Evolutionary conservation across 352 stramenopile species (phyloP).

Genomic region (Globisporangium cystogenes): DNA sequence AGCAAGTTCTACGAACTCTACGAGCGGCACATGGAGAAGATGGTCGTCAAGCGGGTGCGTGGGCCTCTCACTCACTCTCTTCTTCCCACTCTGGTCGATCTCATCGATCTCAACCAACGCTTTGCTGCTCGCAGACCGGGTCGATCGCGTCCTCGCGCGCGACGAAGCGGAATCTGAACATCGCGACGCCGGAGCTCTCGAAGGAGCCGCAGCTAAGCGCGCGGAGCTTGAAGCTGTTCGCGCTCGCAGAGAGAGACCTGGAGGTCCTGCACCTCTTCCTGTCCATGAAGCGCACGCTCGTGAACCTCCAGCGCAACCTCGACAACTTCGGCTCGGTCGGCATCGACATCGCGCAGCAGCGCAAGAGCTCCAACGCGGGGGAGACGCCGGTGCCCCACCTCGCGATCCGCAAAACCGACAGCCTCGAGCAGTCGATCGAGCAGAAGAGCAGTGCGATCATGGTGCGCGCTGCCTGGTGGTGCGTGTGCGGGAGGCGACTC

Average conservation of each 20-base stretch:
- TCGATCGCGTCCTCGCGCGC: conserved; percentile 44
- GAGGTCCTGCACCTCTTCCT: conserved; percentile 37
- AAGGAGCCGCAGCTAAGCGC: background rate
- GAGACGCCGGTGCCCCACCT: conserved; percentile 5
- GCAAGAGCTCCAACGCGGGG: conserved; percentile 10
- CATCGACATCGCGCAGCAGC: conserved; percentile 20
- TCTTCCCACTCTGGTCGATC: too few relatives aligned
- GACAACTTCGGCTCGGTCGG: conserved; percentile 31
- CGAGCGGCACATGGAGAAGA: conserved; percentile 58
- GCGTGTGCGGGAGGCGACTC: too few relatives aligned
- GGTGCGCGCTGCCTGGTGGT: too few relatives aligned
- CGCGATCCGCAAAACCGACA: conserved; percentile 19
- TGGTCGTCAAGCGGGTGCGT: conserved; percentile 46
- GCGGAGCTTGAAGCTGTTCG: conserved; percentile 18
- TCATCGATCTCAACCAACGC: background rate
- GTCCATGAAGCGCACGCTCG: conserved; percentile 39
- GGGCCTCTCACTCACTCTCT: too few relatives aligned
- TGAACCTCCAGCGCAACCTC: conserved; percentile 45
- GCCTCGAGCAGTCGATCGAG: conserved; percentile 42
- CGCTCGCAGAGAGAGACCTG: conserved; percentile 39
- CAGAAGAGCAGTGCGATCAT: conserved; percentile 49
- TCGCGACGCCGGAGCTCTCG: background rate
- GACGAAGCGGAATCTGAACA: conserved; percentile 25
- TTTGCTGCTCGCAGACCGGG: conserved; percentile 24
- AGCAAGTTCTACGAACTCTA: conserved; percentile 70